Percentiles rank a stretch among this genome's conserved stretches.
Evolutionary conservation across 305 asterid species (phyloP).

Genomic region (Fraxinus paxiana): DNA sequence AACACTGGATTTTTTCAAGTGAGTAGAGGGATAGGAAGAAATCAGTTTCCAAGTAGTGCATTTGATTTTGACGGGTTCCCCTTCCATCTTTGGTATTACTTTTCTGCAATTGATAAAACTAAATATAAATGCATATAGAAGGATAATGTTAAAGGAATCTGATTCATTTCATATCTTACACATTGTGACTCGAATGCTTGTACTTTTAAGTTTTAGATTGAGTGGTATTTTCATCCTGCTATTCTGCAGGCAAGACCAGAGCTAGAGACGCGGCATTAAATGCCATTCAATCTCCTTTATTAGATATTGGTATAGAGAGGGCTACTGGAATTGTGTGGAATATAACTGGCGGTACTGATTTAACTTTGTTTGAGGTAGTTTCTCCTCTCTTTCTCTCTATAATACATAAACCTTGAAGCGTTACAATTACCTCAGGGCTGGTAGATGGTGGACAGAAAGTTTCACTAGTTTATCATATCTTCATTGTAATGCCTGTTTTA

Average conservation of each 20-base stretch:
- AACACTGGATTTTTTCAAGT: not conserved
- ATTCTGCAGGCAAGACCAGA: slow-evolving; percentile 73
- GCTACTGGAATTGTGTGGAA: slow-evolving; percentile 99
- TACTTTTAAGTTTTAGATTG: slow-evolving; percentile 12
- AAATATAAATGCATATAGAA: not conserved
- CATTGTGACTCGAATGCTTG: not conserved
- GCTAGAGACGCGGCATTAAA: slow-evolving; percentile 97
- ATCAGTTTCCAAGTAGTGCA: not conserved
- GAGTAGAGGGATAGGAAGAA: not conserved
- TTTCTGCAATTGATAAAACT: not conserved
- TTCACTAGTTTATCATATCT: not conserved
- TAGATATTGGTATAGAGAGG: slow-evolving; percentile 93
- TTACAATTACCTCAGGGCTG: not conserved
- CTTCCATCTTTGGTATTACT: not conserved
- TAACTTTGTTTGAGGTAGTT: slow-evolving; percentile 85
- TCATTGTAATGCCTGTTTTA: not conserved
- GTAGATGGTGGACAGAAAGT: not conserved
- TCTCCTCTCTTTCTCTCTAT: slow-evolving; percentile 9
- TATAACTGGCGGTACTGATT: slow-evolving; percentile 90
- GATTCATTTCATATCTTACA: not conserved
- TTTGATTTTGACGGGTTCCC: not conserved
- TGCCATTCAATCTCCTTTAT: slow-evolving; percentile 89
- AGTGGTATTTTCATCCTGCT: slow-evolving; percentile 14
- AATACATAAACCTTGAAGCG: not conserved
- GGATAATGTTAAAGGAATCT: not conserved